Evolutionary conservation across 768 basidiomycete species (phyloP).

Genomic region (Leccinum fibrillosum): DNA sequence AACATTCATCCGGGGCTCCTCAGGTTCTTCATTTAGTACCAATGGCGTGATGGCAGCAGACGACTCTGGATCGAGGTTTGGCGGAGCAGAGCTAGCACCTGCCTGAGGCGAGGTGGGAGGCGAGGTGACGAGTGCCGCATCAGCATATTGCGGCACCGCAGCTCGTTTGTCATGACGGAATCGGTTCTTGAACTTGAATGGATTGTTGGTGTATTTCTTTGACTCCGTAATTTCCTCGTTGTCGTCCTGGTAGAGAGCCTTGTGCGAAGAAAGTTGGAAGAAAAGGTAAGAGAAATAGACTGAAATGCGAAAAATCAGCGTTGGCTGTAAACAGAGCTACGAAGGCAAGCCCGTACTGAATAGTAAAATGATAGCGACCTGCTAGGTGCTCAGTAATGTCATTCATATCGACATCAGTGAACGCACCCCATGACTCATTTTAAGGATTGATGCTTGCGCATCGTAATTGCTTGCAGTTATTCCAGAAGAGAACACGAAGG

Average conservation of each 20-base stretch:
- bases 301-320: constrained; percentile 24
- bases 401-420: background rate
- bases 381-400: constrained; percentile 4
- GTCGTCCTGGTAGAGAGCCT: constrained; percentile 58
- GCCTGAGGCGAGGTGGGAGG: background rate
- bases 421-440: constrained; percentile 75
- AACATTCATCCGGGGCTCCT: constrained; percentile 53
- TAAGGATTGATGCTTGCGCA: constrained; percentile 43
- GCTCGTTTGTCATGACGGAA: constrained; percentile 16
- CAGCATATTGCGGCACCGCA: constrained; percentile 1
- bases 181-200: constrained; percentile 26
- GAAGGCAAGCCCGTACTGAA: constrained; percentile 48
- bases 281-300: constrained; percentile 74
- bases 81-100: background rate
- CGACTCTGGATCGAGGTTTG: constrained; percentile 11
- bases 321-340: background rate
- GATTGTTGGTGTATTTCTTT: constrained; percentile 41
- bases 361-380: constrained; percentile 78
- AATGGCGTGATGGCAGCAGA: background rate
- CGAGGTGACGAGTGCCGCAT: constrained; percentile 3
- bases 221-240: constrained; percentile 37
- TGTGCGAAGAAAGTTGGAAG: constrained; percentile 81
- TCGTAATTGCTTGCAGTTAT: background rate
- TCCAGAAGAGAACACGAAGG: constrained; percentile 63
- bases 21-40: constrained; percentile 29